Base-by-base conservation (phyloP, 2,329 filamentous ascomycete genomes). In the Thielaviopsis euricoi region DNA sequence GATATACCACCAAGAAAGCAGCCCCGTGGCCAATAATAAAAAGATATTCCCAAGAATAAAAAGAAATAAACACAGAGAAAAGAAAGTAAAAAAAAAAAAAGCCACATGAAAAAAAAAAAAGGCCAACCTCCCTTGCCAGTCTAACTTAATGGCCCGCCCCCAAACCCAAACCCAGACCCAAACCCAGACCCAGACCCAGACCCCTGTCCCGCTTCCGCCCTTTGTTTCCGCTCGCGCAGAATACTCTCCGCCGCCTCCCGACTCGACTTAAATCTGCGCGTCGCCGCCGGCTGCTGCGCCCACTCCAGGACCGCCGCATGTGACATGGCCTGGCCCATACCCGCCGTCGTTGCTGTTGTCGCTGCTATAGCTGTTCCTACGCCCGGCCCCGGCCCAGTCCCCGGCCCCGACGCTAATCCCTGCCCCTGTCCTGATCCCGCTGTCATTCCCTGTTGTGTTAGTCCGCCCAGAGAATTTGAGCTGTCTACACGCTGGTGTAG, bases 171-270 rank as follows among this genome's bases (percentile, higher is more conserved):
- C 10, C 10, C 25, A n/a, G 19, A 26, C 21, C 40, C 19, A n/a
- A n/a, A n/a, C n/a, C n/a, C n/a, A n/a, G n/a, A n/a, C n/a, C 13
- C 37, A 55, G 5, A 19, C 10, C 10, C 25, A n/a, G 19, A 26
- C 21, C 40, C 19, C n/a, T 46, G 12, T 12, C 21, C 40, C 10
- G 17, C 10, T 23, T 37, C 37, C 19, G 17, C 40, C n/a, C 56
- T 29, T 9, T 25, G 26, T 25, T 53, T 52, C 33, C 59, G 53
- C 40, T 61, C 59, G 17, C 56, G 48, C 52, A 61, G 43, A 22
- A 61, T 60, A 51, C 58, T 60, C 48, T 60, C 58, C 17, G 58
- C 58, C 15, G 58, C 55, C 22, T 60, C 59, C n/a, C 59, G 52
- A 9, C 53, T 53, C 13, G 56, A 56, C 53, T 58, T 61, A 51